Evolutionary conservation across 2,329 filamentous ascomycete genomes (phyloP), one percentile per base, ranked within the genome.

Genomic region (Claviceps citrina): DNA sequence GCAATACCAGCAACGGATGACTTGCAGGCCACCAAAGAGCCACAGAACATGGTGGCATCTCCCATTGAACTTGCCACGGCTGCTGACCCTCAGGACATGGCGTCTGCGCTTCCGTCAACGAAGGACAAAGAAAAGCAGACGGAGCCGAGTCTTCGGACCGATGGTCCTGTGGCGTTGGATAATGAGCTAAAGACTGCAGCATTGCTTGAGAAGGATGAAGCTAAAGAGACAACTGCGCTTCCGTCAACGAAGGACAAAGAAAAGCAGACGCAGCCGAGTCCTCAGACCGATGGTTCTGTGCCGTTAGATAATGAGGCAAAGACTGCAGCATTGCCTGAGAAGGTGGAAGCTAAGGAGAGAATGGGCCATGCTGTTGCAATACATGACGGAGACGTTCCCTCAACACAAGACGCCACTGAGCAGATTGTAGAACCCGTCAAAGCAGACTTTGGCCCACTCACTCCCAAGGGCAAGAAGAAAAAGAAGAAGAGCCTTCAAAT

Each of bases 401-500:
- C 18, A n/a, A 9, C 20, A n/a, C n/a, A n/a, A 24, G 19, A 24
- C 19, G 22, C 19, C 19, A 9, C 12, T 34, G 40, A 40, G 27
- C 22, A 34, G 12, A 26, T 15, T 25, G 3, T 12, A 16, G 30
- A 26, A 25, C 16, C 24, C 30, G 12, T 27, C 7, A 19, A 36
- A 27, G n/a, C 37, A 19, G 40, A 35, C 7, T 31, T 30, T 35
- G 19, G n/a, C 16, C 13, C 24, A 4, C 18, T 30, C 7, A 24
- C 40, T 19, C 26, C 30, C 8, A 43, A 44, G 42, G 48, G 40
- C 36, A 52, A 50, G 42, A 52, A 51, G 42, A 50, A 47, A 38
- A 52, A 52, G 43, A 53, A 50, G 22, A 43, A 35, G 24, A 26
- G 36, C 18, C 26, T 26, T 20, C 31, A 20, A 22, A 6, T 26